phyloP scores from a whole-genome alignment of 306 rosid species.

The Castanea sativa region DNA sequence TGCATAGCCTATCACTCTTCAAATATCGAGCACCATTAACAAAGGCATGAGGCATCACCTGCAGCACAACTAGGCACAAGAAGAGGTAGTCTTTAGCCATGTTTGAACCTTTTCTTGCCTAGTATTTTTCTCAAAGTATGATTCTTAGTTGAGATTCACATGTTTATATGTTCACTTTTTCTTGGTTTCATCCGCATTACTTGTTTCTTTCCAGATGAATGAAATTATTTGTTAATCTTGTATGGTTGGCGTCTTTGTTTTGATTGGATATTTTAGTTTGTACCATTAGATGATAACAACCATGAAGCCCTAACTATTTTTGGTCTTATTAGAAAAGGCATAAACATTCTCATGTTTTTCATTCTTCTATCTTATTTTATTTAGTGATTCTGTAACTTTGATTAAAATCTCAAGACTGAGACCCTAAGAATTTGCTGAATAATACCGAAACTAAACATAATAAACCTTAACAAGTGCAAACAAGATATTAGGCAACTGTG shows the following conservation, averaged over 20 bases:
- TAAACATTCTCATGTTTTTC: neutral
- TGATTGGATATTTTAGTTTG: neutral
- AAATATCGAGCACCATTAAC: neutral
- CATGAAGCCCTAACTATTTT: neutral
- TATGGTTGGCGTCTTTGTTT: neutral
- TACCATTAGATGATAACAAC: neutral
- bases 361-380: neutral
- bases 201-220: neutral
- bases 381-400: neutral
- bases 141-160: neutral
- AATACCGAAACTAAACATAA: too few species aligned
- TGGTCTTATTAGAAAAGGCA: neutral
- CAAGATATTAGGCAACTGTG: neutral
- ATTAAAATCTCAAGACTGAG: neutral
- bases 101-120: neutral
- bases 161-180: constrained; percentile 8
- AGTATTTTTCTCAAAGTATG: neutral
- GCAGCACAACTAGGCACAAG: constrained; percentile 15
- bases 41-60: neutral
- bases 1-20: constrained; percentile 32
- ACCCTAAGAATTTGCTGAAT: too few species aligned
- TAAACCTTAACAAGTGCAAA: too few species aligned
- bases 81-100: neutral
- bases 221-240: neutral
- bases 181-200: constrained; percentile 5